phyloP scores from a whole-genome alignment of 1,139 yeast genomes.

The Arxiozyma telluris region DNA sequence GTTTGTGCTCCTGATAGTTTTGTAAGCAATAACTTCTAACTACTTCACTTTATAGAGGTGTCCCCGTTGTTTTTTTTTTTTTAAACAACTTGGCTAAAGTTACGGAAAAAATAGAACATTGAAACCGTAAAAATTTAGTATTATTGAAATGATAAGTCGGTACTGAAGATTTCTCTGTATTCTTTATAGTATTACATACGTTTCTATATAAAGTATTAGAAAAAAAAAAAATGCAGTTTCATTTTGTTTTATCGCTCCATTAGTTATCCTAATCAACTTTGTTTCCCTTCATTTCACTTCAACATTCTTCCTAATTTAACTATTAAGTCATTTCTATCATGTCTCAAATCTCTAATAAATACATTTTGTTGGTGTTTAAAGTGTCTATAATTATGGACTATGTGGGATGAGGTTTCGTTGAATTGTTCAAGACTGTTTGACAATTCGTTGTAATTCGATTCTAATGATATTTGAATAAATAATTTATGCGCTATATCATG shows the following conservation, averaged over 20 bases:
- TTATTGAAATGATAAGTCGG: too few relatives aligned
- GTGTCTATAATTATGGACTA: conserved; percentile 16
- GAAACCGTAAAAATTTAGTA: too few relatives aligned
- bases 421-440: conserved; percentile 14
- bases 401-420: conserved; percentile 13
- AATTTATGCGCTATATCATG: conserved; percentile 24
- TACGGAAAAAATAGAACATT: too few relatives aligned
- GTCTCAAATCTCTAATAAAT: conserved; percentile 22
- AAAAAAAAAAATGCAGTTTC: background rate
- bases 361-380: conserved; percentile 15
- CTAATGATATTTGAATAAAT: conserved; percentile 23
- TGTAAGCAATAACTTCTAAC: too few relatives aligned
- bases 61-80: too few relatives aligned
- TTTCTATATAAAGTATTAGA: background rate
- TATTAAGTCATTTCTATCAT: conserved; percentile 24
- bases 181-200: background rate
- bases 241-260: too few relatives aligned
- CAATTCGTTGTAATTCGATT: conserved; percentile 12
- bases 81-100: too few relatives aligned
- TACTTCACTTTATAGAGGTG: too few relatives aligned
- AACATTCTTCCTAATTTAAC: conserved; percentile 19
- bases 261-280: too few relatives aligned
- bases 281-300: background rate
- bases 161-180: background rate
- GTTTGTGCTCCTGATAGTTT: too few relatives aligned